phyloP scores from a whole-genome alignment of 164 flowering plant genomes.

The Chimonanthus salicifolius region DNA sequence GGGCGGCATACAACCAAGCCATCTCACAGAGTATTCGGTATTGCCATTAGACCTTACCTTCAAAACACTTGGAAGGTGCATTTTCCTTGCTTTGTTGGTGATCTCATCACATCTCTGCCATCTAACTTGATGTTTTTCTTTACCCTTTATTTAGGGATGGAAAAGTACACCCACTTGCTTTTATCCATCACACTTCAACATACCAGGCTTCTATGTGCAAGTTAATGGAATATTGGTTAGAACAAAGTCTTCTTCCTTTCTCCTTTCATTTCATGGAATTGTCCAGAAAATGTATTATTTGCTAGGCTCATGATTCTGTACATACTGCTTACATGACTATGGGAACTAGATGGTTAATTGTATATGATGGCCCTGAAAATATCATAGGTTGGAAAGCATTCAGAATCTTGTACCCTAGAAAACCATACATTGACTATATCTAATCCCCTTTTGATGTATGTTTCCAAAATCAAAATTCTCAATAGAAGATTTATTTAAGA shows the following conservation, averaged over 20 bases:
- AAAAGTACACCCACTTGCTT: constrained; percentile 82
- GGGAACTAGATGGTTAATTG: neutral
- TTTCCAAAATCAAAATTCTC: no score
- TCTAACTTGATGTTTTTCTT: constrained; percentile 1
- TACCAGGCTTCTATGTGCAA: constrained; percentile 99
- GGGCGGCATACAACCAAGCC: constrained; percentile 84
- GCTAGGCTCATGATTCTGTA: neutral
- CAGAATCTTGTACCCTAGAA: neutral
- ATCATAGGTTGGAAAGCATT: neutral
- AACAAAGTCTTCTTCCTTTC: neutral
- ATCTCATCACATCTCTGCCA: neutral
- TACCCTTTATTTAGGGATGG: constrained; percentile 51
- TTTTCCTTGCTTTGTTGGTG: neutral
- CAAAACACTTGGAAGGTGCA: neutral
- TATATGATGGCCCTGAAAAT: neutral
- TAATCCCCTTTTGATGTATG: no score
- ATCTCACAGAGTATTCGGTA: constrained; percentile 65
- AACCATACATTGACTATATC: neutral
- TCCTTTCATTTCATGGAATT: neutral
- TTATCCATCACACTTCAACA: constrained; percentile 87
- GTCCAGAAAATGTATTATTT: neutral
- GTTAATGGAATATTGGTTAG: constrained; percentile 92
- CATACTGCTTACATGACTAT: neutral
- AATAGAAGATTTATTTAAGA: no score
- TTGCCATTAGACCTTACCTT: neutral